Evolutionary conservation across 257 asterid genomes (phyloP).

Genomic region (Prunella vulgaris): DNA sequence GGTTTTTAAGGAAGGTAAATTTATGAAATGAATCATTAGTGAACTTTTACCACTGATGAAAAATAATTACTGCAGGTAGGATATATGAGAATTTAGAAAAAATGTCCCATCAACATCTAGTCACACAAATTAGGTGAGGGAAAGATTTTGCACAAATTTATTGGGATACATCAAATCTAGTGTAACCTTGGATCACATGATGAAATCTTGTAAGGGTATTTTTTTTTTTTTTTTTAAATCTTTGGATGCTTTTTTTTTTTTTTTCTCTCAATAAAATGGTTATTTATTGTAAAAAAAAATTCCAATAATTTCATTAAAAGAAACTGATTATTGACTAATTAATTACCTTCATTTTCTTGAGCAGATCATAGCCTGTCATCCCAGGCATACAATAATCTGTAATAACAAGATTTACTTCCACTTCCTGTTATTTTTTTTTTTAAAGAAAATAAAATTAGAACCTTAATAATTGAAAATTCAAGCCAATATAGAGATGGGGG

Average conservation of each 20-base stretch:
- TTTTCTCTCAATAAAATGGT: background rate
- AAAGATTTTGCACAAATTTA: constrained; percentile 43
- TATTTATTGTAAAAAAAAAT: too few species aligned
- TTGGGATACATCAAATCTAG: constrained; percentile 23
- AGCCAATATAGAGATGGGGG: background rate
- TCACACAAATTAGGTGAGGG: constrained; percentile 32
- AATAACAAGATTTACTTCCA: constrained; percentile 46
- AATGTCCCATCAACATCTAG: constrained; percentile 33
- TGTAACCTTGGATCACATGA: constrained; percentile 23
- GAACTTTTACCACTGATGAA: background rate
- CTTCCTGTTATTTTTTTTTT: constrained; percentile 42
- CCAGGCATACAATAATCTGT: constrained; percentile 70
- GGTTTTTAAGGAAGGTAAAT: constrained; percentile 1
- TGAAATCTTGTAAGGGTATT: constrained; percentile 14
- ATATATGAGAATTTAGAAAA: constrained; percentile 22
- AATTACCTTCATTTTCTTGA: constrained; percentile 58
- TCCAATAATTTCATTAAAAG: background rate
- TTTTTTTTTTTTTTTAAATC: too few species aligned
- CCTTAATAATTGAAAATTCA: background rate
- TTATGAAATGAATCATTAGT: background rate
- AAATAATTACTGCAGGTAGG: background rate
- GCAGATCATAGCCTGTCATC: constrained; percentile 64
- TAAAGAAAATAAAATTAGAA: background rate
- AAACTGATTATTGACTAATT: background rate
- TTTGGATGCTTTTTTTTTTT: background rate